Evolutionary conservation across 1,284 basidiomycete genomes (phyloP), one percentile per base, ranked within the genome.

Genomic region (Apiotrichum brassicae): DNA sequence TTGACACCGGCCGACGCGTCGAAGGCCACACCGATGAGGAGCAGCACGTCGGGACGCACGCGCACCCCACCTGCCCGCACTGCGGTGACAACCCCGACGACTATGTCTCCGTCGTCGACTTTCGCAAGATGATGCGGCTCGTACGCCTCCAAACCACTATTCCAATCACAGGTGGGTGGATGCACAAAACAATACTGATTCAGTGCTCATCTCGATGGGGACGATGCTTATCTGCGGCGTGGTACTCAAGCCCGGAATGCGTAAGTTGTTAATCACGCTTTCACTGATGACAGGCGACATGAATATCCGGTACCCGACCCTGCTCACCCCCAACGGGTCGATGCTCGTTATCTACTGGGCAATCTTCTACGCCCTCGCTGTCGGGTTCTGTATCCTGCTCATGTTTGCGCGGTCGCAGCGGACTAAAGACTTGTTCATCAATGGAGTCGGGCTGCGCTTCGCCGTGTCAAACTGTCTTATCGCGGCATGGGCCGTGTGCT

Each of bases 401-500:
- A 79, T 88, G 1, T 60, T 85, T 2, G 81, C 82, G 0, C 76
- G 78, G n/a, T 86, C 82, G 51, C 76, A 80, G 0, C 86, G 87
- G 63, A 92, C 88, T 11, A 92, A 84, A 81, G 77, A 73, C 46
- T 79, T 85, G 0, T 70, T 88, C 7, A 78, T 84, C 1, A 82
- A 86, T 59, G 87, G 82, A 8, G 85, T 90, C 12, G 89, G 88
- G 0, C 66, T 86, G 6, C 78, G 84, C 2, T 78, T 94, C 34
- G 85, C 90, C 0, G 66, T 87, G 22, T 80, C 86, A 5, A 91
- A 93, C 64, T 84, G 86, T 78, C 62, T 85, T 6, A 84, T 89
- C 80, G 87, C 85, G 0, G 70, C 81, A 3, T 93, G 87, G 87
- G 85, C 86, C 0, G 79, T 92, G 39, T 76, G 84, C 57, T 92